These are phyloP conservation scores for Suillus clintonianus DNA, from an alignment of 768 basidiomycete genomes.

Conservation along the genomic window DNA sequence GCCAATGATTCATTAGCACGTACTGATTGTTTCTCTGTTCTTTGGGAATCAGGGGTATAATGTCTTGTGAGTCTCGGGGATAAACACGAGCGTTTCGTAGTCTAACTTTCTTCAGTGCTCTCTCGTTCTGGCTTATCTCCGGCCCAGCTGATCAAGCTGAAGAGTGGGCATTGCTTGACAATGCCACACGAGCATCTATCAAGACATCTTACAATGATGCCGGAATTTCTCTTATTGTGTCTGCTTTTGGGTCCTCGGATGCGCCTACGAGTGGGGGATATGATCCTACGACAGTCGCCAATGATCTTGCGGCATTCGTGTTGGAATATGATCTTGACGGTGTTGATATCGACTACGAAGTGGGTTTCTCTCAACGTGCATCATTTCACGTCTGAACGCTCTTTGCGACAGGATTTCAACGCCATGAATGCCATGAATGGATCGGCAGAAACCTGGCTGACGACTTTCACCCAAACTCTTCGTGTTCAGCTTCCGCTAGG, in stretches of 20 bases:
- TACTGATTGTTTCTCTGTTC: background rate
- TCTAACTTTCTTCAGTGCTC: conserved; percentile 30
- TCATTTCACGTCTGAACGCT: background rate
- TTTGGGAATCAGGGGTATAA: conserved; percentile 49
- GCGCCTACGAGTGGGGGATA: conserved; percentile 57
- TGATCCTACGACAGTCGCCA: conserved; percentile 64
- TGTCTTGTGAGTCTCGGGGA: conserved; percentile 47
- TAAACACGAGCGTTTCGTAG: background rate
- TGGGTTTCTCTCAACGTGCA: conserved; percentile 13
- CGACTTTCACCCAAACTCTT: conserved; percentile 31
- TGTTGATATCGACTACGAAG: conserved; percentile 76
- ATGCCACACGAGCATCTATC: conserved; percentile 45
- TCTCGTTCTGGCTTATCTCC: conserved; percentile 55
- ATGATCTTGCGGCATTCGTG: conserved; percentile 67
- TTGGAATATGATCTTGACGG: conserved; percentile 64
- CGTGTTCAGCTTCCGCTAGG: conserved; percentile 31
- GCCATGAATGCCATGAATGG: conserved; percentile 56
- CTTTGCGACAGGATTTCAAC: conserved; percentile 51
- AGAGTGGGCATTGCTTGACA: conserved; percentile 53
- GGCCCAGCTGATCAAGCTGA: conserved; percentile 63
- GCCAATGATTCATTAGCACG: background rate
- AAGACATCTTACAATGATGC: conserved; percentile 57
- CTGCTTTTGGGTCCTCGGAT: conserved; percentile 58
- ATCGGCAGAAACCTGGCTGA: conserved; percentile 48
- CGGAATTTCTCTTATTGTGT: conserved; percentile 64